Percentiles rank a stretch among this genome's conserved stretches.
Evolutionary conservation across 2,329 filamentous ascomycete genomes (phyloP).

Genomic region (Neofusicoccum umdonicola): DNA sequence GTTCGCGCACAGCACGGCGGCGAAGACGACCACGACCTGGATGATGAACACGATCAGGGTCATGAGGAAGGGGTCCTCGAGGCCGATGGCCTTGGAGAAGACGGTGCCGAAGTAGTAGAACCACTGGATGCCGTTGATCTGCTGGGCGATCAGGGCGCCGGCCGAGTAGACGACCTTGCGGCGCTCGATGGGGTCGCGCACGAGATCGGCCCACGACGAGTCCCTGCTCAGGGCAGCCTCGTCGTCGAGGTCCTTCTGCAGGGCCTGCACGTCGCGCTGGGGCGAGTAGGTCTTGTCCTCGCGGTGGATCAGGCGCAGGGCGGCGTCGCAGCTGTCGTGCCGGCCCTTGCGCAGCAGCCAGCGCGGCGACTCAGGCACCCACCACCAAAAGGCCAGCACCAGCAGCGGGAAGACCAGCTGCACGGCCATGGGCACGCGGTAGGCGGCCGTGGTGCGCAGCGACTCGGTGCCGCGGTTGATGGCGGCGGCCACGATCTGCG

Average conservation of each 20-base stretch:
- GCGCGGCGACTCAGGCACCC: slow-evolving; percentile 24
- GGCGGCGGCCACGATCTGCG: slow-evolving; percentile 38
- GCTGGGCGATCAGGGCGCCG: slow-evolving; percentile 47
- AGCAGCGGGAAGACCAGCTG: slow-evolving; percentile 25
- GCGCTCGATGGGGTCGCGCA: slow-evolving; percentile 47
- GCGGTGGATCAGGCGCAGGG: slow-evolving; percentile 37
- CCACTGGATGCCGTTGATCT: slow-evolving; percentile 51
- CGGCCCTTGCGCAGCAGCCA: slow-evolving; percentile 21
- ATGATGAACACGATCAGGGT: slow-evolving; percentile 44
- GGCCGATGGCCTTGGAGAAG: slow-evolving; percentile 44
- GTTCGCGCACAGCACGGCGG: slow-evolving; percentile 42
- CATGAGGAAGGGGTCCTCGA: slow-evolving; percentile 43
- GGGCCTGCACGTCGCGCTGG: slow-evolving; percentile 23
- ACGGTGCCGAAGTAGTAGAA: slow-evolving; percentile 47
- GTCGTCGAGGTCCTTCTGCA: slow-evolving; percentile 24
- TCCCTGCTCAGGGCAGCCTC: slow-evolving; percentile 28
- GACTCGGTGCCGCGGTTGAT: slow-evolving; percentile 31
- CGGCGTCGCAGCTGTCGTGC: slow-evolving; percentile 23
- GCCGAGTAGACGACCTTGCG: slow-evolving; percentile 47
- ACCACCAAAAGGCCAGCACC: slow-evolving; percentile 22
- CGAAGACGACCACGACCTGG: slow-evolving; percentile 43
- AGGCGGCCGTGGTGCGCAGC: slow-evolving; percentile 27
- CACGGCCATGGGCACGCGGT: slow-evolving; percentile 23
- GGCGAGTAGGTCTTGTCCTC: slow-evolving; percentile 32
- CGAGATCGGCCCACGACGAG: slow-evolving; percentile 40